phyloP scores from a whole-genome alignment of 2,329 filamentous ascomycete species.

The Aspergillus glaucus region DNA sequence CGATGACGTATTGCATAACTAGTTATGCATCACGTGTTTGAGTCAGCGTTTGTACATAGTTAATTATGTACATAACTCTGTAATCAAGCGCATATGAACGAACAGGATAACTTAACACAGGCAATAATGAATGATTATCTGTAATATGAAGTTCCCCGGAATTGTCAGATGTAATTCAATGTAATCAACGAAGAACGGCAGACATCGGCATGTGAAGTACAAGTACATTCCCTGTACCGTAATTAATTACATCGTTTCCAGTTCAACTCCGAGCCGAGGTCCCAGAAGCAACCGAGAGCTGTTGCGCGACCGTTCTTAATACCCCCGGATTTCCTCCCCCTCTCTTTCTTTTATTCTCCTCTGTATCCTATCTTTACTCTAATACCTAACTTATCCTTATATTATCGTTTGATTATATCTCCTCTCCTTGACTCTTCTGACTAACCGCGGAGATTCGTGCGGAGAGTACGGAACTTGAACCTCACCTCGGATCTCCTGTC shows the following conservation, averaged over 20 bases:
- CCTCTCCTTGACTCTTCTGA: constrained; percentile 1
- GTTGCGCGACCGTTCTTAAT: constrained; percentile 6
- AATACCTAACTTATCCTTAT: background rate
- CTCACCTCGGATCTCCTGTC: constrained; percentile 7
- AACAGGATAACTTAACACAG: too few relatives aligned
- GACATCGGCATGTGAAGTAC: constrained; percentile 29
- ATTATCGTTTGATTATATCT: background rate
- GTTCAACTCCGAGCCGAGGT: constrained; percentile 22
- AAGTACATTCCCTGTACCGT: constrained; percentile 8
- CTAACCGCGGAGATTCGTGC: background rate
- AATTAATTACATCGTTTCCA: too few relatives aligned
- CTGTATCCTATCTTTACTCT: constrained; percentile 1
- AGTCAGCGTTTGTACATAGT: too few relatives aligned
- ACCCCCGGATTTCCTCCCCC: constrained; percentile 18
- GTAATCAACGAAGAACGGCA: too few relatives aligned
- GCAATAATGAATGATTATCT: too few relatives aligned
- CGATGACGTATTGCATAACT: too few relatives aligned
- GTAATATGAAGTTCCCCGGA: too few relatives aligned
- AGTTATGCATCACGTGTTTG: too few relatives aligned
- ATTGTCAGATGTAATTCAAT: too few relatives aligned
- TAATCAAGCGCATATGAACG: too few relatives aligned
- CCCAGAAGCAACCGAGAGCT: constrained; percentile 11
- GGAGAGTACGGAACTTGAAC: constrained; percentile 1
- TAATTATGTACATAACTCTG: too few relatives aligned
- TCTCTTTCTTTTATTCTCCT: constrained; percentile 14